Evolutionary conservation across 1,139 yeast genomes (phyloP).

Genomic region (Geotrichum siamense): DNA sequence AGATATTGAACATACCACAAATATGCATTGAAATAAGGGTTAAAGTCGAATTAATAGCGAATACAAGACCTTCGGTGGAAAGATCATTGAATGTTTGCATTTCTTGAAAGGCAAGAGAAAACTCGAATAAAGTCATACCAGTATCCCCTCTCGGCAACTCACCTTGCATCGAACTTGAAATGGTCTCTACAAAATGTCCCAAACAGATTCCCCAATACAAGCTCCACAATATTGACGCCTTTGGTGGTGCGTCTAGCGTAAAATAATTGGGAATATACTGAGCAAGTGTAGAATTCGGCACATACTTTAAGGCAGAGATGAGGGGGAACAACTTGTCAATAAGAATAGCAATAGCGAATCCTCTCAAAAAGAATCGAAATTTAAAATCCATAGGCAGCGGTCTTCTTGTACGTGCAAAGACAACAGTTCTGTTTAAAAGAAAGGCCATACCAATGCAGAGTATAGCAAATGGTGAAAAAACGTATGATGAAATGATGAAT

Average conservation of each 20-base stretch:
- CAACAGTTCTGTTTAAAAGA: conserved; percentile 55
- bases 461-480: conserved; percentile 45
- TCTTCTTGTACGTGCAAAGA: conserved; percentile 55
- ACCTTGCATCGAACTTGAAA: conserved; percentile 55
- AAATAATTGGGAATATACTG: conserved; percentile 21
- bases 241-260: conserved; percentile 20
- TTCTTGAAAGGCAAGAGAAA: conserved; percentile 67
- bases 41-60: conserved; percentile 46
- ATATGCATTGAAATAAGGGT: conserved; percentile 54
- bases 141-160: conserved; percentile 55
- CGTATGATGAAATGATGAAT: conserved; percentile 29
- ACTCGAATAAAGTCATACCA: conserved; percentile 67
- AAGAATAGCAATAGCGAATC: conserved; percentile 37
- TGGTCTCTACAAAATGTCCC: conserved; percentile 64
- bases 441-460: conserved; percentile 59
- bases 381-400: conserved; percentile 32
- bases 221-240: conserved; percentile 48
- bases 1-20: conserved; percentile 47
- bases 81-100: conserved; percentile 49
- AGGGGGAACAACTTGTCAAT: conserved; percentile 36
- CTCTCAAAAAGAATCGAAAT: conserved; percentile 34
- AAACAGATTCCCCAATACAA: conserved; percentile 54
- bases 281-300: conserved; percentile 23
- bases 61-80: conserved; percentile 46
- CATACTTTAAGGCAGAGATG: conserved; percentile 38